phyloP scores from a whole-genome alignment of 495 filamentous ascomycete genomes.

The Trypethelium eluteriae region DNA sequence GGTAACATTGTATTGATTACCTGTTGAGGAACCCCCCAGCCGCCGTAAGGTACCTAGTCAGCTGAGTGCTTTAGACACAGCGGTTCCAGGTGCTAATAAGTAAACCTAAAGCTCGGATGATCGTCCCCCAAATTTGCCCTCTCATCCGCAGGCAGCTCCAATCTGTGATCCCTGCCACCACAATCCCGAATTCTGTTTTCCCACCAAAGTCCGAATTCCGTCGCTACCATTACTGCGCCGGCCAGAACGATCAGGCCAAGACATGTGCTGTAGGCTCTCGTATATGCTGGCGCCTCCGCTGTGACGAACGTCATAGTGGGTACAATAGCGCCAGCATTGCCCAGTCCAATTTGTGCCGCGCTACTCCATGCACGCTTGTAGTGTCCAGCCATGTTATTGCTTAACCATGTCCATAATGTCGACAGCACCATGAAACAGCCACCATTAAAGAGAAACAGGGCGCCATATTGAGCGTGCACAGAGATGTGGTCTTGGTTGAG shows the following conservation, averaged over 20 bases:
- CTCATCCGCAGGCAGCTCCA: constrained; percentile 43
- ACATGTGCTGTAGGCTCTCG: constrained; percentile 33
- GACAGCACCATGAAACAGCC: constrained; percentile 38
- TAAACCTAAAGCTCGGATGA: constrained; percentile 51
- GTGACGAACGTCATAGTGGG: constrained; percentile 36
- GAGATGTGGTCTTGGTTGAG: constrained; percentile 28
- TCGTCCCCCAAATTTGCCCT: constrained; percentile 50
- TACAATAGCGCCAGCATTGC: constrained; percentile 40
- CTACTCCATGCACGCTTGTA: constrained; percentile 41
- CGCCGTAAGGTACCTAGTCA: too few relatives aligned
- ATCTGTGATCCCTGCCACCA: constrained; percentile 46
- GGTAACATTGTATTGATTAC: too few relatives aligned
- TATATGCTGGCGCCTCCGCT: constrained; percentile 34
- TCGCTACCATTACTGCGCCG: constrained; percentile 34
- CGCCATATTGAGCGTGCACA: constrained; percentile 34
- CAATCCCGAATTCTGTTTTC: constrained; percentile 37
- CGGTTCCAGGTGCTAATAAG: constrained; percentile 29
- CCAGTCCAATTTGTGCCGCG: constrained; percentile 45
- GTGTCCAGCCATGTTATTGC: constrained; percentile 31
- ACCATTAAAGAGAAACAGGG: constrained; percentile 36
- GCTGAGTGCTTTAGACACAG: too few relatives aligned
- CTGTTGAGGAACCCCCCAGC: too few relatives aligned
- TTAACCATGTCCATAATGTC: constrained; percentile 35
- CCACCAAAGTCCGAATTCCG: constrained; percentile 38
- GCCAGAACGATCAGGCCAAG: constrained; percentile 46